Evolutionary conservation across 208 protist species (phyloP), one percentile per base, ranked within the genome.

Genomic region (Leishmania gerbilli): DNA sequence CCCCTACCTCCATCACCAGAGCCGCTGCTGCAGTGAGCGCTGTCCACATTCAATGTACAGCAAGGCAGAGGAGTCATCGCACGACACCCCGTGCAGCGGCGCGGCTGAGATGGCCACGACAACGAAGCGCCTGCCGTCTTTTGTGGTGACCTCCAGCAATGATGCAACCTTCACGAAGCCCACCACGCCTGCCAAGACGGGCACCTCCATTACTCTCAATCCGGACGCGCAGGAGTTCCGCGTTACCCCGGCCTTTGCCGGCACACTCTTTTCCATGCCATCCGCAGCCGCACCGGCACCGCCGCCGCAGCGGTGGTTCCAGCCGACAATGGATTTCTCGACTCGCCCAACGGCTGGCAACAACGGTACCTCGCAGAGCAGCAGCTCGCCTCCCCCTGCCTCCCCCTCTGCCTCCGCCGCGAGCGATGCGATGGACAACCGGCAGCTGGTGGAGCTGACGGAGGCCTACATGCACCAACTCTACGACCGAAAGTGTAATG

Each of bases 401-500:
- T 65, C 62, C 75, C 49, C 53, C 24, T 62, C 53, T 53, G 24
- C 58, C 53, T n/a, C 64, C 47, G 68, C 56, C 27, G 37, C 34
- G 31, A 58, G 75, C 21, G 84, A 89, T 58, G 58, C 67, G 45
- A 58, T 85, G 77, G 60, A 88, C 31, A 72, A 55, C 11, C 9
- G 24, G 21, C 71, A 76, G 13, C 55, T 85, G 11, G 72, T 85
- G 78, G 78, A 76, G 58, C 42, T 84, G 55, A 77, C 88, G 64
- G 77, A 90, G 76, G 77, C 67, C 31, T 85, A 85, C 77, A 84
- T 97, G 37, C 85, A 79, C 42, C 68, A 82, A 62, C 51, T 74
- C 17, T 95, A 90, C 77, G 82, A 72, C 42, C 45, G 77, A 34
- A 72, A 80, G 62, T 95, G 89, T 79, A 27, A 55, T 56, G 80